These are phyloP conservation scores for Rostrohypoxylon terebratum DNA, from an alignment of 495 filamentous ascomycete species.

Conservation along the genomic window DNA sequence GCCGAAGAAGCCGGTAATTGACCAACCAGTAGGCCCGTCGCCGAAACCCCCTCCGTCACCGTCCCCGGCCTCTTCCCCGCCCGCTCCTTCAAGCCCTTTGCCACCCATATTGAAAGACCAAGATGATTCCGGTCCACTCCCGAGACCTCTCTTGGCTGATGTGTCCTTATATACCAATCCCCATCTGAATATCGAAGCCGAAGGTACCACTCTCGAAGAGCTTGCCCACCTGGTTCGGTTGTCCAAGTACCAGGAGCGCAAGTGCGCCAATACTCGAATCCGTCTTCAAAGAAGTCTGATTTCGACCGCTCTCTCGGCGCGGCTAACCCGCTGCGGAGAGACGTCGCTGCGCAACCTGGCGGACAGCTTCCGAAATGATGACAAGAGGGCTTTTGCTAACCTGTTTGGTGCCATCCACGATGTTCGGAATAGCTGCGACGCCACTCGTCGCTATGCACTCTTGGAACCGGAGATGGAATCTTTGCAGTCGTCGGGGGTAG, in stretches of 20 bases:
- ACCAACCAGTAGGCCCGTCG: conserved; percentile 50
- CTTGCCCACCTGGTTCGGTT: conserved; percentile 76
- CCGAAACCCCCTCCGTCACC: conserved; percentile 41
- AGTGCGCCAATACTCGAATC: conserved; percentile 72
- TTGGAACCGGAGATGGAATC: conserved; percentile 75
- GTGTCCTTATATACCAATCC: conserved; percentile 64
- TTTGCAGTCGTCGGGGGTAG: conserved; percentile 56
- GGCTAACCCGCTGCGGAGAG: conserved; percentile 80
- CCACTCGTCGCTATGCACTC: conserved; percentile 73
- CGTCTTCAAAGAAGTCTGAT: conserved; percentile 75
- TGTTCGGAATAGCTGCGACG: conserved; percentile 85
- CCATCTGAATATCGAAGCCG: conserved; percentile 58
- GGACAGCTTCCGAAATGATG: conserved; percentile 87
- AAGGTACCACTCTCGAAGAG: conserved; percentile 74
- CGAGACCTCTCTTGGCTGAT: conserved; percentile 61
- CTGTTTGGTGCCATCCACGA: conserved; percentile 91
- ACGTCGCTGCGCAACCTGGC: conserved; percentile 84
- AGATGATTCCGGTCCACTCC: conserved; percentile 44
- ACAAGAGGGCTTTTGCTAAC: conserved; percentile 87
- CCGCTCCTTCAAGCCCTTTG: conserved; percentile 37
- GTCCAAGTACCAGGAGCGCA: conserved; percentile 79
- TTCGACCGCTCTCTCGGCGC: conserved; percentile 81
- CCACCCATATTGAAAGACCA: conserved; percentile 50
- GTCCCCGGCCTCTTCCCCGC: conserved; percentile 37
- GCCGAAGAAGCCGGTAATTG: conserved; percentile 60